Percentiles rank a stretch among this genome's conserved stretches.
Conservation (phyloP, 495 filamentous ascomycete species). For the Podospora australis region DNA sequence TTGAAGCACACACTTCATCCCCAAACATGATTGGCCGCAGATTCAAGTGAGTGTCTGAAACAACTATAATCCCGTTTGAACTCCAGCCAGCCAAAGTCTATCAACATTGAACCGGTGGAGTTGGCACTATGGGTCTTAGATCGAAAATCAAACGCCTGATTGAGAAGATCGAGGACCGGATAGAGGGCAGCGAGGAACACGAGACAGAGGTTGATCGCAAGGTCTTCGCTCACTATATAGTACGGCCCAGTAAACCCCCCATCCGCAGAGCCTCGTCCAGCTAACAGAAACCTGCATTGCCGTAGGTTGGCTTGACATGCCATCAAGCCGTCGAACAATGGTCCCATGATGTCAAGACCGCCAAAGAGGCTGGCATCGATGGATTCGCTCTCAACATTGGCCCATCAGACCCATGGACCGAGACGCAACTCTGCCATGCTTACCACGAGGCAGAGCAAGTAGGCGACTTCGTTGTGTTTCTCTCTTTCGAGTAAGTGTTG, state of each 20-base stretch:
- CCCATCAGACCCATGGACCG: constrained; percentile 43
- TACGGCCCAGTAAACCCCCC: no score
- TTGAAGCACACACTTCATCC: no score
- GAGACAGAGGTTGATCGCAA: constrained; percentile 7
- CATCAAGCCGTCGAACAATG: constrained; percentile 45
- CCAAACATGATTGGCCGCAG: no score
- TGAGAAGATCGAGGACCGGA: constrained; percentile 3
- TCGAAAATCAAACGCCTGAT: constrained; percentile 2
- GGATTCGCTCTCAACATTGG: constrained; percentile 68
- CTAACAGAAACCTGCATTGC: not conserved
- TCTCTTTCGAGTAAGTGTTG: constrained; percentile 56
- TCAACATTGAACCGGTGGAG: not conserved
- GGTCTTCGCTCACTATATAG: constrained; percentile 44
- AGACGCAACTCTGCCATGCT: constrained; percentile 44
- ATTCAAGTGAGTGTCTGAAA: no score
- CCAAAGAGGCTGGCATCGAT: constrained; percentile 59
- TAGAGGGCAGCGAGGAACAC: not conserved
- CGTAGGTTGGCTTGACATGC: constrained; percentile 36
- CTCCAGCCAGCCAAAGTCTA: not conserved
- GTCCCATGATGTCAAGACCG: constrained; percentile 53
- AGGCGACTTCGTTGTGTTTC: constrained; percentile 52
- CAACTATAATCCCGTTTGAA: no score
- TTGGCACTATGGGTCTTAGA: not conserved
- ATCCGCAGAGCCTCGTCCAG: not conserved
- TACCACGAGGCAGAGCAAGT: constrained; percentile 49